A percentile compares a stretch with the other conserved stretches of the same genome.
Evolutionary conservation across 140 eudicot genomes (phyloP).

Genomic region (Anethum foeniculum): DNA sequence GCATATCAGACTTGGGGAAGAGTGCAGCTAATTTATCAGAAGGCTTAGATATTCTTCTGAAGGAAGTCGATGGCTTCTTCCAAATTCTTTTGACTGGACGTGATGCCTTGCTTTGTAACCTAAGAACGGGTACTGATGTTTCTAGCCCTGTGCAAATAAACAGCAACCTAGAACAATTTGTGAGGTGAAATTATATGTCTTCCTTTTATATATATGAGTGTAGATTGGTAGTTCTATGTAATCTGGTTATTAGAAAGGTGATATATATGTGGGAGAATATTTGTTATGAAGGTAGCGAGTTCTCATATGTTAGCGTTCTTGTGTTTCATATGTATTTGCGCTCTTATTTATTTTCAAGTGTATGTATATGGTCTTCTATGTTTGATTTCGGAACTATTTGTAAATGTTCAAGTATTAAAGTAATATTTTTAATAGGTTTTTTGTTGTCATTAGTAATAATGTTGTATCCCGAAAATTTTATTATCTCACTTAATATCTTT

Average conservation of each 20-base stretch:
- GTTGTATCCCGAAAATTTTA: background rate
- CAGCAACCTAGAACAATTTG: constrained; percentile 14
- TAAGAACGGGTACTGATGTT: constrained; percentile 21
- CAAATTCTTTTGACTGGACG: constrained; percentile 71
- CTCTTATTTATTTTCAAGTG: background rate
- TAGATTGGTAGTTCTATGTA: constrained; percentile 17
- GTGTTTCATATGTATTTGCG: constrained; percentile 1
- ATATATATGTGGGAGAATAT: background rate
- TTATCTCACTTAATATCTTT: background rate
- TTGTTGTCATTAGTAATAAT: background rate
- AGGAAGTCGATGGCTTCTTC: constrained; percentile 70
- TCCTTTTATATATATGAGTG: constrained; percentile 14
- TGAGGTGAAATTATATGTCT: constrained; percentile 26
- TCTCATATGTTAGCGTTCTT: constrained; percentile 4
- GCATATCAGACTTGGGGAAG: constrained; percentile 28
- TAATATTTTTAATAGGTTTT: background rate
- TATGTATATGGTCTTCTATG: background rate
- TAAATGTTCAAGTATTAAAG: background rate
- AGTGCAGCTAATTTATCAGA: constrained; percentile 40
- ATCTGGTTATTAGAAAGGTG: background rate
- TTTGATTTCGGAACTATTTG: background rate
- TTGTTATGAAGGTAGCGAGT: background rate
- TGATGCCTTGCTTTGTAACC: constrained; percentile 70
- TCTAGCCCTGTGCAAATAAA: background rate
- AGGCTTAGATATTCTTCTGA: constrained; percentile 62